These are phyloP conservation scores for Toxoplasma gondii DNA, from an alignment of 169 alveolate genomes.

Conservation along the genomic window DNA sequence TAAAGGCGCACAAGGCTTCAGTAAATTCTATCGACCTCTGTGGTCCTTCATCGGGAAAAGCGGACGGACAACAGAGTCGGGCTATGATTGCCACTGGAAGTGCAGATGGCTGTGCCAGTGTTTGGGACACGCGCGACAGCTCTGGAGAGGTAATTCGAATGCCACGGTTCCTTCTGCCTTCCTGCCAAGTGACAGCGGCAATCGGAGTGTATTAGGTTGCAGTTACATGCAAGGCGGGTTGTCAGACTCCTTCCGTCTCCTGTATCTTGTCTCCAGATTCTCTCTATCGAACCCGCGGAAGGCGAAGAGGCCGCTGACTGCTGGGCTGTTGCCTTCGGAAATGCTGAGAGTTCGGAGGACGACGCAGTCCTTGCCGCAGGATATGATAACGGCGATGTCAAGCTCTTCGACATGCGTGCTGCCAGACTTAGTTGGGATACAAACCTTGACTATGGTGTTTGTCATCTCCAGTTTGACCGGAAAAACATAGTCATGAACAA, in stretches of 20 bases:
- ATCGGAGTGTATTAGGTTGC: neutral
- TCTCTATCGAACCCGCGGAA: conserved; percentile 89
- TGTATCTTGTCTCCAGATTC: conserved; percentile 75
- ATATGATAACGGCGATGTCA: conserved; percentile 95
- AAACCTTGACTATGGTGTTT: conserved; percentile 90
- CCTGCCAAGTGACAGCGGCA: neutral
- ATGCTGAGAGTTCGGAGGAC: conserved; percentile 13
- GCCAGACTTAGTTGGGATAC: conserved; percentile 88
- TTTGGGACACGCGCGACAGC: conserved; percentile 35
- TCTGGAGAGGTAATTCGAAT: neutral
- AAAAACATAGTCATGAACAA: conserved; percentile 92
- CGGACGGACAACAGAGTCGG: neutral
- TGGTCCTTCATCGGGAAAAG: neutral
- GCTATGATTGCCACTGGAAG: conserved; percentile 15
- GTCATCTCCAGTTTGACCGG: conserved; percentile 89
- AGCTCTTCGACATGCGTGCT: conserved; percentile 89
- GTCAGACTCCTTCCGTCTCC: too few relatives aligned
- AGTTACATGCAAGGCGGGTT: too few relatives aligned
- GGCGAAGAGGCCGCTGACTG: conserved; percentile 91
- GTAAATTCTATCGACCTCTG: conserved; percentile 10
- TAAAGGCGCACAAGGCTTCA: conserved; percentile 22
- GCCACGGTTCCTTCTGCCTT: neutral
- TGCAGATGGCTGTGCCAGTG: conserved; percentile 37
- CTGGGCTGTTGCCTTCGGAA: conserved; percentile 95
- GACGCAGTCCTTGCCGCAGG: conserved; percentile 80